A percentile compares a stretch with the other conserved stretches of the same genome.
phyloP scores from a whole-genome alignment of 116 monocot genomes.

The Cymodocea nodosa region DNA sequence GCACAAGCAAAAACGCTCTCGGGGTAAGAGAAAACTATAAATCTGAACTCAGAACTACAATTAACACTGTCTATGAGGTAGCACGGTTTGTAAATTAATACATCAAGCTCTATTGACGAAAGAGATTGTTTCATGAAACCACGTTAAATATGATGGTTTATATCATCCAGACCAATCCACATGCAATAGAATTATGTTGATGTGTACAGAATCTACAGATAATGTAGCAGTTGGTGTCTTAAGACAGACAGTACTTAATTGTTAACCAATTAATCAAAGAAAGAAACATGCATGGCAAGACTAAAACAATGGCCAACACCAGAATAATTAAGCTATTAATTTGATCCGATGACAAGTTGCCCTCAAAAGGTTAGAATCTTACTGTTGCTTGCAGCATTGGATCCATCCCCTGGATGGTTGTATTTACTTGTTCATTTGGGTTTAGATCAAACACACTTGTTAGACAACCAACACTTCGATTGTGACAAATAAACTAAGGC shows the following conservation, averaged over 20 bases:
- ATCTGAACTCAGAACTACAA: too few relatives aligned
- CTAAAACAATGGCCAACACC: neutral
- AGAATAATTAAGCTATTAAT: neutral
- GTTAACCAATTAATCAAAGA: too few relatives aligned
- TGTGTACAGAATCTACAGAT: neutral
- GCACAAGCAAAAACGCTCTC: too few relatives aligned
- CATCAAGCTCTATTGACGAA: too few relatives aligned
- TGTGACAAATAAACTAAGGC: too few relatives aligned
- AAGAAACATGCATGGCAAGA: neutral
- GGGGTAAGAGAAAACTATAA: too few relatives aligned
- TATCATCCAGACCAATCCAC: neutral
- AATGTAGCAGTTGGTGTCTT: neutral
- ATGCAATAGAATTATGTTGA: neutral
- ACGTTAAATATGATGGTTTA: too few relatives aligned
- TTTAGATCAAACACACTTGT: neutral
- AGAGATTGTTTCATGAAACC: too few relatives aligned
- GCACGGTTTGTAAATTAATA: too few relatives aligned
- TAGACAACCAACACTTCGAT: too few relatives aligned
- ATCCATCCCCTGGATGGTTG: neutral
- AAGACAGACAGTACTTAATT: too few relatives aligned
- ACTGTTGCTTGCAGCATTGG: neutral
- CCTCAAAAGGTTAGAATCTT: neutral
- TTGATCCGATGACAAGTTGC: neutral
- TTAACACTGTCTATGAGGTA: too few relatives aligned
- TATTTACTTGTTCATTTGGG: neutral